Conservation (phyloP, 345 rosid genomes). For the Euphorbia peplus region DNA sequence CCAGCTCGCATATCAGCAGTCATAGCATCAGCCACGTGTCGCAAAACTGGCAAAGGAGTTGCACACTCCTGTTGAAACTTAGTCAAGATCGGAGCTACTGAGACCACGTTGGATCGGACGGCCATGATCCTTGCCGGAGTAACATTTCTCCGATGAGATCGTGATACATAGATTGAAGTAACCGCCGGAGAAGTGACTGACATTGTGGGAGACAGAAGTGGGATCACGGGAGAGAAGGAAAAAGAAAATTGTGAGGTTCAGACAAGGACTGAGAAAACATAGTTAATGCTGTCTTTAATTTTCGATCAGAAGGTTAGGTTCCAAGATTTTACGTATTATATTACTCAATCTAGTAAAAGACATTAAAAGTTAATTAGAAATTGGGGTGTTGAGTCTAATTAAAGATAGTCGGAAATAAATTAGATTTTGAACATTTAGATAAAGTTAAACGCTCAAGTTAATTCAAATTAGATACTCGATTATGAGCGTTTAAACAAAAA, state of each 20-base stretch:
- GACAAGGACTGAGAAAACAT: constrained; percentile 19
- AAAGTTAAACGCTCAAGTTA: no score
- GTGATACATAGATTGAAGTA: constrained; percentile 41
- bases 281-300: constrained; percentile 10
- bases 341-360: no score
- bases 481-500: no score
- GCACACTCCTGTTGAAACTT: constrained; percentile 65
- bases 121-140: constrained; percentile 35
- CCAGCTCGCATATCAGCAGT: constrained; percentile 68
- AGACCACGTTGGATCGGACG: constrained; percentile 44
- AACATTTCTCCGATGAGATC: constrained; percentile 22
- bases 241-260: constrained; percentile 24
- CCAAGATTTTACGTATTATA: background rate
- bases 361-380: no score
- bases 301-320: constrained; percentile 20
- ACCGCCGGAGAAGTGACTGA: constrained; percentile 38
- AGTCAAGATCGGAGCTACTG: constrained; percentile 51
- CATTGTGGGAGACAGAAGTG: constrained; percentile 36
- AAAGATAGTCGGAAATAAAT: no score
- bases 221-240: constrained; percentile 24
- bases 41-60: constrained; percentile 57
- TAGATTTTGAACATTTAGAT: no score
- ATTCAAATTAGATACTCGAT: no score
- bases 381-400: no score
- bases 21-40: constrained; percentile 67